Base-by-base conservation (phyloP, 129 eudicot genomes). In the Flaveria linearis region DNA sequence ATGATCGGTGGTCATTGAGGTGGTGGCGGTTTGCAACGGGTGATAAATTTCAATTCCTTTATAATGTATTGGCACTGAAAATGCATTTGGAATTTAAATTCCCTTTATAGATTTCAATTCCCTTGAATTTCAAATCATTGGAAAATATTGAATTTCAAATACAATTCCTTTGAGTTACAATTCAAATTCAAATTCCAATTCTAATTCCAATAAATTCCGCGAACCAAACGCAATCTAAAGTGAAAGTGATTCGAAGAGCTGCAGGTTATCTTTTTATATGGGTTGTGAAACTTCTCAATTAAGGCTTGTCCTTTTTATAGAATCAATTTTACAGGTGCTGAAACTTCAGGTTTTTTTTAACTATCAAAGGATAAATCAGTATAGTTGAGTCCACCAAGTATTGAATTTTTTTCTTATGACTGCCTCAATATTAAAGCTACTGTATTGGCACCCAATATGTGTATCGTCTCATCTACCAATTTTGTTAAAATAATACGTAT, bases 261-360 rank as follows among this genome's bases (percentile, higher is more conserved):
- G n/a, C 99, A 26, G 87, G 97, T 71, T 89, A 94, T 89, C 90
- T 89, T 71, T 94, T 94, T 83, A 87, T 89, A 96, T 91, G 92
- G 78, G 93, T 87, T 39, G 97, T 94, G 86, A 94, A 85, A 72
- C 62, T 87, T 75, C 93, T 94, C 43, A 94, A 81, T 81, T 90
- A 74, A 87, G 91, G 81, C 92, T 94, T 23, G 92, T 94, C 63
- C 96, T n/a, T n/a, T n/a, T n/a, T n/a, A n/a, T n/a, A 36, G 99
- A 87, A 81, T 89, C 88, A 12, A 94, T 94, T 74, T 69, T 94
- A 83, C 97, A 88, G 98, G 22, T 20, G 0, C 22, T 20, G 22
- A 20, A 20, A 20, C 22, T 20, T 20, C 22, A 20, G 0, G 22
- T 20, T 20, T 14, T 33, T 45, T 51, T 55, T 14, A 33, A 26